Evolutionary conservation across 2,329 filamentous ascomycete genomes (phyloP).

Genomic region (Fusarium sp.): DNA sequence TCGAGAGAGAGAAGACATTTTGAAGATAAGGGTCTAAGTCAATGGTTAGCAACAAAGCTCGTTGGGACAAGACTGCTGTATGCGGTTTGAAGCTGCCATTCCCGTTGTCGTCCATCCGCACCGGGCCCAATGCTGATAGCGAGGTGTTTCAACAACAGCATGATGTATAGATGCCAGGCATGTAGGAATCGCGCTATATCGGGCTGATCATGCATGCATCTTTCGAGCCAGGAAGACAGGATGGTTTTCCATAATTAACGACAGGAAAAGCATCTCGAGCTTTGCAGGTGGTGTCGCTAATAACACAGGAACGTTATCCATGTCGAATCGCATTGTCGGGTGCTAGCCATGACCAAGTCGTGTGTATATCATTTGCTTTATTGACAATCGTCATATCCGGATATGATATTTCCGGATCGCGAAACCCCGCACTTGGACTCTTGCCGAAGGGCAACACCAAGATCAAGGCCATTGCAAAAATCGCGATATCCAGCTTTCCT

Average conservation of each 20-base stretch:
- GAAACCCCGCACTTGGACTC: constrained; percentile 31
- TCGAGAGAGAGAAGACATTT: constrained; percentile 83
- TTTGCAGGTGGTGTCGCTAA: not conserved
- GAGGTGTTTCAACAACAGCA: not conserved
- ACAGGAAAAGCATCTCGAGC: not conserved
- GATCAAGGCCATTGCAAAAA: not conserved
- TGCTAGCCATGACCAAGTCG: not conserved
- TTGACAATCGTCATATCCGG: constrained; percentile 4
- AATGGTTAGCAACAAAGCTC: constrained; percentile 21
- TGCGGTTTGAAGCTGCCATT: constrained; percentile 11
- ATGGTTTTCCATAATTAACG: not conserved
- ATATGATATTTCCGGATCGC: constrained; percentile 5
- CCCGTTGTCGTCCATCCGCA: not conserved
- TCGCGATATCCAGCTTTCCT: not conserved
- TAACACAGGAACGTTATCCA: not conserved
- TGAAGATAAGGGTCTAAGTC: constrained; percentile 44
- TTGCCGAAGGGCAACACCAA: constrained; percentile 24
- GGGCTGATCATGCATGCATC: not conserved
- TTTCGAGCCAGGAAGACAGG: not conserved
- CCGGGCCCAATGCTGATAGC: not conserved
- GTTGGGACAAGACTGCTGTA: not conserved
- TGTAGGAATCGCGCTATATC: not conserved
- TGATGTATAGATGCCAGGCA: not conserved
- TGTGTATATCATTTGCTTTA: not conserved
- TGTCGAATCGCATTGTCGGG: not conserved